Conservation (phyloP, 768 basidiomycete species). For the Tricholoma saponaceum region DNA sequence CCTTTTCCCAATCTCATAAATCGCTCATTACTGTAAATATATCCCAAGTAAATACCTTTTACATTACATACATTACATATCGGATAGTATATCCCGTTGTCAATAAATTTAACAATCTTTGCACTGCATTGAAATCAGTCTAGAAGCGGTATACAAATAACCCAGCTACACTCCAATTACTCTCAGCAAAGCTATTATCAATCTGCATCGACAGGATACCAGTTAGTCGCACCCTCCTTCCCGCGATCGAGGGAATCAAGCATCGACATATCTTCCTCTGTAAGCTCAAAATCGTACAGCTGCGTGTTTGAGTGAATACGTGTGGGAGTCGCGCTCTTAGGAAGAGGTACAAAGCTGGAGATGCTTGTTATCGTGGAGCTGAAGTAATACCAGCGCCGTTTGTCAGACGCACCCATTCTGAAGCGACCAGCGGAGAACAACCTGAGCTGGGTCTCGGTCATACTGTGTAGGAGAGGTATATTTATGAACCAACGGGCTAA, state of each 20-base stretch:
- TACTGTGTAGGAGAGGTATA: slow-evolving; percentile 32
- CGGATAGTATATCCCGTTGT: slow-evolving; percentile 9
- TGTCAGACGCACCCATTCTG: slow-evolving; percentile 62
- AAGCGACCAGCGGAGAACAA: slow-evolving; percentile 87
- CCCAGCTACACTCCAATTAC: no score
- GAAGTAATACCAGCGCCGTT: neutral
- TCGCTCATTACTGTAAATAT: slow-evolving; percentile 1
- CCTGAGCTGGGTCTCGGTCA: slow-evolving; percentile 64
- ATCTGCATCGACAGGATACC: slow-evolving; percentile 74
- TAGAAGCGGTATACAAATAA: neutral
- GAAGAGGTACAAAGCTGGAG: slow-evolving; percentile 71
- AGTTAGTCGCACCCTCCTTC: slow-evolving; percentile 67
- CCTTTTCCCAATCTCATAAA: neutral
- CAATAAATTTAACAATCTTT: neutral
- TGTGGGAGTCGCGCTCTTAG: slow-evolving; percentile 68
- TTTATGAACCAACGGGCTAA: neutral
- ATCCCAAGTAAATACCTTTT: slow-evolving; percentile 15
- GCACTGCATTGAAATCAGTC: neutral
- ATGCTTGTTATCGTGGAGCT: neutral
- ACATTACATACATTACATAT: slow-evolving; percentile 11
- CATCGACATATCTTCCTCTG: slow-evolving; percentile 54
- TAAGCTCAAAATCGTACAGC: slow-evolving; percentile 73
- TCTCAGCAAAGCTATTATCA: no score
- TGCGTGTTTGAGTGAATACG: slow-evolving; percentile 73
- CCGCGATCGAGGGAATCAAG: slow-evolving; percentile 74